These are phyloP conservation scores for Oenanthe javanica DNA, from an alignment of 140 eudicot genomes.

Conservation along the genomic window DNA sequence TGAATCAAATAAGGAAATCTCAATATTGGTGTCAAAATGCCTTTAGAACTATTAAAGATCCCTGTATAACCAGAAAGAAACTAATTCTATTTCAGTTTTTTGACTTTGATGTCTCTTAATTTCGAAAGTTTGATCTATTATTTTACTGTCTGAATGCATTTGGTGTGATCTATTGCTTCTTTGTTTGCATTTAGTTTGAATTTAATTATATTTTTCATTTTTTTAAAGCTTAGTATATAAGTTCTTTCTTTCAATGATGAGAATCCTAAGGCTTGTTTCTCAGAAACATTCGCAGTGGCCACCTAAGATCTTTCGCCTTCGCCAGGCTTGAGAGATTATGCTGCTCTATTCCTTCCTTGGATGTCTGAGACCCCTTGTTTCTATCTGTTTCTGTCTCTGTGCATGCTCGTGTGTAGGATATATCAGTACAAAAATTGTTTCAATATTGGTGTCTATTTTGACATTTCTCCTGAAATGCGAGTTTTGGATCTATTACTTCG, in stretches of 20 bases:
- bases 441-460: no score
- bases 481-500: no score
- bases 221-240: background rate
- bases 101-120: background rate
- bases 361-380: background rate
- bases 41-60: background rate
- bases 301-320: constrained; percentile 21
- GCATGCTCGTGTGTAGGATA: no score
- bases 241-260: background rate
- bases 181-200: background rate
- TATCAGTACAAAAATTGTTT: no score
- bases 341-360: background rate
- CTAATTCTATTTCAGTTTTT: background rate
- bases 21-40: background rate
- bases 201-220: background rate
- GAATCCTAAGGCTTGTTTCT: constrained; percentile 40
- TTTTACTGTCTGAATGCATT: background rate
- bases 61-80: background rate
- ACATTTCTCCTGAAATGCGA: no score
- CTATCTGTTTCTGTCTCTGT: background rate
- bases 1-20: background rate
- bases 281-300: constrained; percentile 58
- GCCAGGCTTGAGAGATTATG: constrained; percentile 1
- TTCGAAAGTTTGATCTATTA: background rate
- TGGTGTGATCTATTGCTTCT: background rate